Evolutionary conservation across 2,329 filamentous ascomycete species (phyloP), one percentile per base, ranked within the genome.

Genomic region (Apiospora sp.): DNA sequence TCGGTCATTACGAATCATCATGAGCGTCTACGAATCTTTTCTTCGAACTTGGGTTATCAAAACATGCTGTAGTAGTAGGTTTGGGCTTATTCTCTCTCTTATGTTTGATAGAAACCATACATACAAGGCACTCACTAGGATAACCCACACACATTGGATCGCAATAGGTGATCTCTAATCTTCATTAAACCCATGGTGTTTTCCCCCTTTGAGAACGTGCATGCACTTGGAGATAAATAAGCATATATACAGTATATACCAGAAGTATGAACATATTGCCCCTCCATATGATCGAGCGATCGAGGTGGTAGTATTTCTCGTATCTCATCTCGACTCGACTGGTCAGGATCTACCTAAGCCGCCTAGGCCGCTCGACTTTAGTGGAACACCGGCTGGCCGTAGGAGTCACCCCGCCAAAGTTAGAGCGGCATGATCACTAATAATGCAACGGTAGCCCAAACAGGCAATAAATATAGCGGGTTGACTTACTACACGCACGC

Each of bases 1-100:
- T 64, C 58, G 58, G 58, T 64, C 34, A 41, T 64, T 64, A 64
- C 58, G 58, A 64, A 64, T 64, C 58, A 64, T 64, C 34, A 64
- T 34, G 58, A 64, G 58, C 58, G 58, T 64, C 34, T 41, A 64
- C 58, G 58, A 64, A 64, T 37, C 41, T 64, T 64, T 64, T 64
- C 22, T 6, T 64, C 34, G 8, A 24, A 34, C 34, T 64, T 41
- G 58, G 58, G 58, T 64, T 64, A 41, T 64, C 41, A 13, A 8
- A 14, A 64, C 10, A 61, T 5, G 54, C 12, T 22, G 54, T 37
- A 22, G 34, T 41, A 41, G 58, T 64, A 41, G 22, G 58, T 41
- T 6, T n/a, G 58, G 19, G 14, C 7, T 64, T 41, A 41, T 16
- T 64, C 34, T 61, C 54, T 37, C 54, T 61, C 54, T 64, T 24